Evolutionary conservation across 371 early-diverging fungal species (phyloP).

Genomic region (Mortierella sp.): DNA sequence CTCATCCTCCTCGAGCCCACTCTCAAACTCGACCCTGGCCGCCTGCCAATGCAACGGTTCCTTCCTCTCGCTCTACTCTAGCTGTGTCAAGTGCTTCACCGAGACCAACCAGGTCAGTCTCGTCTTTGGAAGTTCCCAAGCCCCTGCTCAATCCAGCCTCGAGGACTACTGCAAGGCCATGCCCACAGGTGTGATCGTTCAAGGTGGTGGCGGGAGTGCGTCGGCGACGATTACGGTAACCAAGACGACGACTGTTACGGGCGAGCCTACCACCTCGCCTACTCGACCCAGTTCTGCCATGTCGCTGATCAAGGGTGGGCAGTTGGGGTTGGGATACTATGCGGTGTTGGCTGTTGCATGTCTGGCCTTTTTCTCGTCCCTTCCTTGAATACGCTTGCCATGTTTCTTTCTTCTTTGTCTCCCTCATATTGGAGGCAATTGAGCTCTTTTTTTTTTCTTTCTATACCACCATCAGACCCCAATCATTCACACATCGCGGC

Average conservation of each 20-base stretch:
- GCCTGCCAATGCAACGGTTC: conserved; percentile 37
- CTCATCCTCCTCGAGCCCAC: conserved; percentile 9
- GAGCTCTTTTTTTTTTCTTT: background rate
- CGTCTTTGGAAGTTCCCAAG: conserved; percentile 31
- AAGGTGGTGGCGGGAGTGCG: background rate
- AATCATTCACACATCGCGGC: too few relatives aligned
- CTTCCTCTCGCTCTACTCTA: conserved; percentile 30
- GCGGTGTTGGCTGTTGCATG: background rate
- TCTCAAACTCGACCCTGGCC: conserved; percentile 46
- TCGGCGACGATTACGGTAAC: conserved; percentile 2
- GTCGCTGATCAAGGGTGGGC: conserved; percentile 7
- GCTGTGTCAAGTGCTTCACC: conserved; percentile 39
- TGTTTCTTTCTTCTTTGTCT: background rate
- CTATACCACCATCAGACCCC: too few relatives aligned
- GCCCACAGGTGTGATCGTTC: background rate
- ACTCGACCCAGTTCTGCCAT: conserved; percentile 23
- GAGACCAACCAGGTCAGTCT: conserved; percentile 42
- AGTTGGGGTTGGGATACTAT: background rate
- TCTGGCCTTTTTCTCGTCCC: background rate
- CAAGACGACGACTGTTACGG: background rate
- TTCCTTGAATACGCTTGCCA: background rate
- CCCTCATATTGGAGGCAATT: too few relatives aligned
- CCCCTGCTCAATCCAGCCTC: conserved; percentile 28
- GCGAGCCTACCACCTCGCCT: background rate
- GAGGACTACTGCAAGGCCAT: conserved; percentile 27